phyloP scores from a whole-genome alignment of 306 rosid genomes.

The Aeschynomene evenia region DNA sequence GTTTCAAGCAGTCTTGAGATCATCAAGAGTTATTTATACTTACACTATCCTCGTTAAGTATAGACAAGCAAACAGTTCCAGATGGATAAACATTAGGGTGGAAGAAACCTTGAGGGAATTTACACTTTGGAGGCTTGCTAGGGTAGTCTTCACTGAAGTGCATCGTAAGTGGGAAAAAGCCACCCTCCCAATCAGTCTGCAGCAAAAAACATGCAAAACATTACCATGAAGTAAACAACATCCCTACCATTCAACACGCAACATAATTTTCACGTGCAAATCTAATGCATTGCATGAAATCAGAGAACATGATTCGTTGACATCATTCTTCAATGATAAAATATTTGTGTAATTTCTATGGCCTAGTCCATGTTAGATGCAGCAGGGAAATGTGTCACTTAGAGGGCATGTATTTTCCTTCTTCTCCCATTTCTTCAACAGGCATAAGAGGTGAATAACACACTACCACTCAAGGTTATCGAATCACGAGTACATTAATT shows the following conservation, averaged over 20 bases:
- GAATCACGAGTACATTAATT: too few relatives aligned
- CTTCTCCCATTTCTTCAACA: too few relatives aligned
- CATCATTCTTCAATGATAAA: neutral
- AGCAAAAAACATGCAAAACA: conserved; percentile 18
- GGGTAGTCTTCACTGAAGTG: conserved; percentile 99
- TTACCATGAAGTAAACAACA: conserved; percentile 9
- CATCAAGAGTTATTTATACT: conserved; percentile 40
- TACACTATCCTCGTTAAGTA: conserved; percentile 97
- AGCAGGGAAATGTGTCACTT: neutral
- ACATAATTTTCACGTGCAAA: neutral
- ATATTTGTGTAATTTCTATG: conserved; percentile 1
- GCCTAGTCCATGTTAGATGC: neutral
- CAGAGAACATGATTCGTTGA: neutral
- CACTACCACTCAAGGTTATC: neutral
- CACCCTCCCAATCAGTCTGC: conserved; percentile 99
- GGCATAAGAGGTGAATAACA: too few relatives aligned
- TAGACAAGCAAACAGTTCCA: conserved; percentile 93
- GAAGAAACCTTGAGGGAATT: conserved; percentile 93
- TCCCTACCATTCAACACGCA: conserved; percentile 5
- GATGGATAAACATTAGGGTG: conserved; percentile 97
- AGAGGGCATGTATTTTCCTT: neutral
- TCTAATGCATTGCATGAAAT: neutral
- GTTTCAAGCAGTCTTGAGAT: conserved; percentile 13
- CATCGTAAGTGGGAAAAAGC: conserved; percentile 85
- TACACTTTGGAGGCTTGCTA: conserved; percentile 98